Percentiles rank a stretch among this genome's conserved stretches.
Conservation (phyloP, 1,284 basidiomycete species). For the Irpex sp. region DNA sequence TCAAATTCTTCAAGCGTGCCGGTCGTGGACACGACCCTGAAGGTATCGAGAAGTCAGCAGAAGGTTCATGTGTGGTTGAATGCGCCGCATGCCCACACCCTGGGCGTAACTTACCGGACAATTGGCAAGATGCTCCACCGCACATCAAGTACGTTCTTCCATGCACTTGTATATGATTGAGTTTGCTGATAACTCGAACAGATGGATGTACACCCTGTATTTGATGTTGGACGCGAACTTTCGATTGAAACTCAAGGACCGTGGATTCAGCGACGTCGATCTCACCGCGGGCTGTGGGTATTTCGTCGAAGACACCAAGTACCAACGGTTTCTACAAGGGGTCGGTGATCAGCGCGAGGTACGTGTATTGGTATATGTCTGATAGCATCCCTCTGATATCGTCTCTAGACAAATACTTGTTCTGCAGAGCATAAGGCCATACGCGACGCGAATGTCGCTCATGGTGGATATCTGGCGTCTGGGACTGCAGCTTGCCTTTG, state of each 20-base stretch:
- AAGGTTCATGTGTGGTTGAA: constrained; percentile 18
- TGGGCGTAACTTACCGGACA: constrained; percentile 23
- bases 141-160: not conserved
- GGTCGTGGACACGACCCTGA: constrained; percentile 18
- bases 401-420: not conserved
- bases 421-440: constrained; percentile 2
- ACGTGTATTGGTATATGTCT: constrained; percentile 5
- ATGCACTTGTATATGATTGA: not conserved
- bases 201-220: constrained; percentile 22
- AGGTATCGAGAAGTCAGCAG: constrained; percentile 12
- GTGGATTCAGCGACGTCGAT: constrained; percentile 21
- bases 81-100: constrained; percentile 28
- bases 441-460: not conserved
- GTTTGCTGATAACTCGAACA: constrained; percentile 1
- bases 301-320: constrained; percentile 22
- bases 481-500: constrained; percentile 20
- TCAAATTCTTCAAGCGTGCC: constrained; percentile 18
- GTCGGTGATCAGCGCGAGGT: constrained; percentile 14
- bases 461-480: constrained; percentile 1
- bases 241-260: constrained; percentile 20
- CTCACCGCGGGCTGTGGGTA: constrained; percentile 23
- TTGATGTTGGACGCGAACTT: constrained; percentile 29
- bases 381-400: constrained; percentile 3
- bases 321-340: constrained; percentile 15
- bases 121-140: constrained; percentile 18